Evolutionary conservation across 352 stramenopile species (phyloP), one percentile per base, ranked within the genome.

Genomic region (Thraustochytrium striatum): DNA sequence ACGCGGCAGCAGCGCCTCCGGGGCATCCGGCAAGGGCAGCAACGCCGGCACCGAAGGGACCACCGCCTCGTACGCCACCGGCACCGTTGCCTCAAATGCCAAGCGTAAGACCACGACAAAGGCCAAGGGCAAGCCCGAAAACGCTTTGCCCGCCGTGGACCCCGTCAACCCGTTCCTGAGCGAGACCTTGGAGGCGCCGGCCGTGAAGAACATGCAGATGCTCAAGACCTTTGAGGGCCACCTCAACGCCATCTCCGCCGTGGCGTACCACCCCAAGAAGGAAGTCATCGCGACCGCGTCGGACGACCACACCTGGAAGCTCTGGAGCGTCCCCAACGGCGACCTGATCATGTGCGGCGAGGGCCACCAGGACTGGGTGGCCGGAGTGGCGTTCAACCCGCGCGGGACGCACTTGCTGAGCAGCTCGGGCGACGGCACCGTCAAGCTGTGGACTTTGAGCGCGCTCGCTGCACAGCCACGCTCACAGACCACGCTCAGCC

Each of bases 321-420:
- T 98, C 59, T 97, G 93, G 93, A 95, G 88, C 19, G 85, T 96
- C 16, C 92, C 92, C 16, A 88, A 91, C 57, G 91, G 90, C 59
- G 92, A 98, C 82, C 89, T 97, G 50, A 92, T 97, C 81, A 97
- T 98, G 93, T 95, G 90, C 61, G 92, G 93, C 72, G 91, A 97
- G 83, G 91, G 93, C 16, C 93, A 97, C 82, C 87, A 87, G 13
- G 91, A 90, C 68, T 97, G 93, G 93, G 85, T 98, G 28, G 89
- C 90, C 1, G 89, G 87, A 13, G 90, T 97, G 39, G 85, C 87
- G 44, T 97, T 98, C 82, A 92, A 97, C 69, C 93, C 93, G 5
- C 85, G 86, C 25, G 93, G 93, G 41, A 95, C 91, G 7, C 92
- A 97, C 85, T 87, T 97, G 5, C 92, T 91, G 1, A 97, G 91